Conservation (phyloP, 306 rosid species). For the Prunus persica region DNA sequence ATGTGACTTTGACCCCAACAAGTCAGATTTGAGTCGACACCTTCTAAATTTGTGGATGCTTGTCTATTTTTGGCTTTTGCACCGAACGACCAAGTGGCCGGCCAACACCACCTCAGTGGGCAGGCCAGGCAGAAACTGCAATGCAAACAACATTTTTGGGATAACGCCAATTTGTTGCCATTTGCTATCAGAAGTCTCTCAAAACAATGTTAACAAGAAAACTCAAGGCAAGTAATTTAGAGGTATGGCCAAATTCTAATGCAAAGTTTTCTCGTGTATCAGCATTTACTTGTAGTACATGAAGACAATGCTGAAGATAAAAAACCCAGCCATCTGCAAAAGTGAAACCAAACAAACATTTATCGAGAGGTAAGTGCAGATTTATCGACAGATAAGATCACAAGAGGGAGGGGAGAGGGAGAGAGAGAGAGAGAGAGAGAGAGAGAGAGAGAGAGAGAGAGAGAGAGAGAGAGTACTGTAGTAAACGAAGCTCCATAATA, state of each 20-base stretch:
- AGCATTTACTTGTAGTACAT: conserved; percentile 64
- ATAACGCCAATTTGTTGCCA: background rate
- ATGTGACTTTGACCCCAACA: background rate
- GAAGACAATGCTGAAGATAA: conserved; percentile 58
- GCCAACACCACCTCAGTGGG: background rate
- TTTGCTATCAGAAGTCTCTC: background rate
- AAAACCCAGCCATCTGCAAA: conserved; percentile 82
- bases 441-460: background rate
- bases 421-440: too few relatives aligned
- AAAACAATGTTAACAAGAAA: background rate
- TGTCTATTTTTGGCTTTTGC: background rate
- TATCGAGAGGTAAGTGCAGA: too few relatives aligned
- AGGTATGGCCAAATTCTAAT: background rate
- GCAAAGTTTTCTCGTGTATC: background rate
- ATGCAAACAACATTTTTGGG: background rate
- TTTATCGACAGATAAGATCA: background rate
- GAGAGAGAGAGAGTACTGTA: background rate
- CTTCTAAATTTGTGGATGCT: background rate
- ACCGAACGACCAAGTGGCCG: background rate
- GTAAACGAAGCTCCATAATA: background rate
- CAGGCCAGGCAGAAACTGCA: too few relatives aligned
- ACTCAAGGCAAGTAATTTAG: background rate
- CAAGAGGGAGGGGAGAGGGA: conserved; percentile 18
- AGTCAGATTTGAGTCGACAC: background rate
- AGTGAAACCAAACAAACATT: conserved; percentile 6